A percentile compares a stretch with the other conserved stretches of the same genome.
These are phyloP conservation scores for Eutrema yunnanense DNA, from an alignment of 345 rosid species.

Conservation along the genomic window DNA sequence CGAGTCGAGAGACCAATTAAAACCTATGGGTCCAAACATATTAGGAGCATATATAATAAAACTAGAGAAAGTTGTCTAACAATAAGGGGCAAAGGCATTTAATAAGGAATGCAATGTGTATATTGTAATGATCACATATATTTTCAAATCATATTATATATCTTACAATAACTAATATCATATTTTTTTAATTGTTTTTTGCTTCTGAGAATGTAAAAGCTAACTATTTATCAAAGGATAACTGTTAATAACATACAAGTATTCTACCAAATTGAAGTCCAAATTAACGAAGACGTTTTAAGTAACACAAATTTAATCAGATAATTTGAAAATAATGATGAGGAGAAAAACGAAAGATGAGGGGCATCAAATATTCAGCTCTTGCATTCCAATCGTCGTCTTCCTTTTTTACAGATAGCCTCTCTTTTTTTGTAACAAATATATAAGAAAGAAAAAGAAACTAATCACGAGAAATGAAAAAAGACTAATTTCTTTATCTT, in stretches of 20 bases:
- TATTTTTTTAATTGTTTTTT: background rate
- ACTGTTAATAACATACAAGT: background rate
- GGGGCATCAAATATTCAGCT: too few species aligned
- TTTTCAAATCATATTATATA: background rate
- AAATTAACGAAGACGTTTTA: too few species aligned
- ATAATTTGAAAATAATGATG: background rate
- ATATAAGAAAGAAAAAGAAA: background rate
- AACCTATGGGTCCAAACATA: background rate
- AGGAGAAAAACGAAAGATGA: background rate
- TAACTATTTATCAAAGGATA: background rate
- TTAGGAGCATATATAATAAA: background rate
- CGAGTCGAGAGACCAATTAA: background rate
- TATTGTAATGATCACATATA: background rate
- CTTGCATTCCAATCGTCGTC: too few species aligned
- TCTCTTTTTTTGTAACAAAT: background rate
- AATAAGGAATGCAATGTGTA: background rate
- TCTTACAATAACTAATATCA: background rate
- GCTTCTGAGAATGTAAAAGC: background rate
- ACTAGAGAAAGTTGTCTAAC: background rate
- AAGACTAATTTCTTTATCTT: too few species aligned
- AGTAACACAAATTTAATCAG: background rate
- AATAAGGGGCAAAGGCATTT: background rate
- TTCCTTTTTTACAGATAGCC: background rate
- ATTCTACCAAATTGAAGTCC: background rate
- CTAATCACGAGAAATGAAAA: background rate